Percentiles rank a stretch among this genome's conserved stretches.
Evolutionary conservation across 2,329 filamentous ascomycete genomes (phyloP).

Genomic region (Fusarium caatingaense): DNA sequence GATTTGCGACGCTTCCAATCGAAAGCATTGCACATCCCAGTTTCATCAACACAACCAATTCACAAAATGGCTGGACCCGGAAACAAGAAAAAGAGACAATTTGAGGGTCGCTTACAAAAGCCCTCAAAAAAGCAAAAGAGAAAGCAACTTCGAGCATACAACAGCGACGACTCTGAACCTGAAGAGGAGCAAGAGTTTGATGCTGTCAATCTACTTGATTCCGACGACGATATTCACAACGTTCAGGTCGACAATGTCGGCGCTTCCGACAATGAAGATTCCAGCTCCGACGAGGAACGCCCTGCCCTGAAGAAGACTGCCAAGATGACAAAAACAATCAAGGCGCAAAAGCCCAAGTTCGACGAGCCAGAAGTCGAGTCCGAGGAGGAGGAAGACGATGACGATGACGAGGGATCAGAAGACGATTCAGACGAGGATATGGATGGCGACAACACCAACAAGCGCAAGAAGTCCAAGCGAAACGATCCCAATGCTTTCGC

Average conservation of each 20-base stretch:
- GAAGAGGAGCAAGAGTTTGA: slow-evolving; percentile 58
- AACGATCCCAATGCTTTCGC: slow-evolving; percentile 94
- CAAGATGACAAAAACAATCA: slow-evolving; percentile 47
- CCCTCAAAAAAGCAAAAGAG: slow-evolving; percentile 66
- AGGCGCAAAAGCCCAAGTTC: slow-evolving; percentile 42
- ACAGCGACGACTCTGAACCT: slow-evolving; percentile 65
- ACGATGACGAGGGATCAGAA: slow-evolving; percentile 48
- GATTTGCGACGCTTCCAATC: slow-evolving; percentile 28
- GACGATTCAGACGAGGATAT: slow-evolving; percentile 54
- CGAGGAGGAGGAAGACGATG: slow-evolving; percentile 35
- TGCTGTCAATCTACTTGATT: slow-evolving; percentile 66
- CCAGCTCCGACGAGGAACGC: slow-evolving; percentile 53
- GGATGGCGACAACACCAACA: slow-evolving; percentile 49
- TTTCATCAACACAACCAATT: slow-evolving; percentile 20
- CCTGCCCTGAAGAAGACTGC: slow-evolving; percentile 46
- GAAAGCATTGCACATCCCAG: slow-evolving; percentile 17
- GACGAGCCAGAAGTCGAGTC: slow-evolving; percentile 42
- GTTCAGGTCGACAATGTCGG: slow-evolving; percentile 63
- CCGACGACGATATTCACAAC: slow-evolving; percentile 68
- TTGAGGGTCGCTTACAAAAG: slow-evolving; percentile 49
- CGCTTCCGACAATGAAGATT: slow-evolving; percentile 52
- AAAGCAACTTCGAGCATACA: slow-evolving; percentile 59
- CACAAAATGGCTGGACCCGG: slow-evolving; percentile 50
- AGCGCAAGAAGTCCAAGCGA: slow-evolving; percentile 76
- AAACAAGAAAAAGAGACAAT: slow-evolving; percentile 53